Evolutionary conservation across 306 rosid genomes (phyloP).

Genomic region (Prunus padus): DNA sequence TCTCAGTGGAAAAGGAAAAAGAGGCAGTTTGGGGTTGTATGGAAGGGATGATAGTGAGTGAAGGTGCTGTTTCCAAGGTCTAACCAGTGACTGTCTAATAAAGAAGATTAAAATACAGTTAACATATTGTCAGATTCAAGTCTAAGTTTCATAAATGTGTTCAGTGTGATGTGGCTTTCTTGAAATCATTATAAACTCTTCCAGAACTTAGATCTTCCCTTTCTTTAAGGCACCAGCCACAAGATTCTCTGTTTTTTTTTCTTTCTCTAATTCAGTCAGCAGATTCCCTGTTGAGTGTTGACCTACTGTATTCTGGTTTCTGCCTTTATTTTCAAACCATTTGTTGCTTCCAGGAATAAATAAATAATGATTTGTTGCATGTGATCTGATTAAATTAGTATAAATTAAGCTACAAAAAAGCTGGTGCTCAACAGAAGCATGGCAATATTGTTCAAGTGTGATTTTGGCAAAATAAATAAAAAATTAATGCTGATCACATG

Average conservation of each 20-base stretch:
- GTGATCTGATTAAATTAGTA: background rate
- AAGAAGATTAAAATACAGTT: background rate
- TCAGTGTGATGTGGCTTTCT: conserved; percentile 1
- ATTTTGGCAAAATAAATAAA: background rate
- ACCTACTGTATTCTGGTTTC: conserved; percentile 16
- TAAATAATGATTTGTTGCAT: background rate
- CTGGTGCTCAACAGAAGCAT: conserved; percentile 12
- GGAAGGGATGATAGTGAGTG: conserved; percentile 23
- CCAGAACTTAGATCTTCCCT: conserved; percentile 9
- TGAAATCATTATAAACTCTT: conserved; percentile 5
- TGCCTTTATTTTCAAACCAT: background rate
- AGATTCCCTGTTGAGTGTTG: conserved; percentile 24
- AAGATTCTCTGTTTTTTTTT: background rate
- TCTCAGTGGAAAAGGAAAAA: background rate
- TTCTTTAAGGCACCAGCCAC: conserved; percentile 8
- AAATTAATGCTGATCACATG: conserved; percentile 21
- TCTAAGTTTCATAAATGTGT: conserved; percentile 12
- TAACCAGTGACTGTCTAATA: conserved; percentile 10
- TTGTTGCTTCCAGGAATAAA: background rate
- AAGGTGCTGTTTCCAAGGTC: conserved; percentile 25
- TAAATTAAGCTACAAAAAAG: background rate
- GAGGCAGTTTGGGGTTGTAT: background rate
- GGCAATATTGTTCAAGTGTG: background rate
- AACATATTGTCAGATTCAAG: conserved; percentile 11
- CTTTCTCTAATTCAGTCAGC: background rate